Conservation (phyloP, 2,329 filamentous ascomycete species). For the Cryoendolithus antarcticus region DNA sequence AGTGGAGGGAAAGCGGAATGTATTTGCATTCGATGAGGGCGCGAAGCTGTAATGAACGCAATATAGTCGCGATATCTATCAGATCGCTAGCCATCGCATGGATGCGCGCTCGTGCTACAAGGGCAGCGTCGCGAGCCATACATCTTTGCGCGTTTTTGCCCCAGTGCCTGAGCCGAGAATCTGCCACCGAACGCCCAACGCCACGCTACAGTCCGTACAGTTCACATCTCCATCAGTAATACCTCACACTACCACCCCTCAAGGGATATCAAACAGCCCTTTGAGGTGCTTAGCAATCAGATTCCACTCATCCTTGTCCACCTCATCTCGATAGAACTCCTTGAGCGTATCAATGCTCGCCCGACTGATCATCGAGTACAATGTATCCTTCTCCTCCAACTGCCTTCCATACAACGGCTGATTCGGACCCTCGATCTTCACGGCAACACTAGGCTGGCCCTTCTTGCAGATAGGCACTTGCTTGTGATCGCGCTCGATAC, state of each 20-base stretch:
- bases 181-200: too few species aligned
- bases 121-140: too few species aligned
- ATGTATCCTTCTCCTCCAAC: conserved; percentile 75
- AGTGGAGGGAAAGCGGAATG: conserved; percentile 1
- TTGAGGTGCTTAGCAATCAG: conserved; percentile 85
- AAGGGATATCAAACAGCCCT: conserved; percentile 64
- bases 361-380: conserved; percentile 82
- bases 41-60: conserved; percentile 7
- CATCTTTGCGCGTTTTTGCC: too few species aligned
- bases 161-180: too few species aligned
- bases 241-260: neutral
- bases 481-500: conserved; percentile 97
- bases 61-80: too few species aligned
- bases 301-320: conserved; percentile 85
- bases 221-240: too few species aligned
- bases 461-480: conserved; percentile 84
- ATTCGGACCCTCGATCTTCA: conserved; percentile 91
- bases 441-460: conserved; percentile 88
- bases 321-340: conserved; percentile 83
- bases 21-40: conserved; percentile 9
- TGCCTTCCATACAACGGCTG: conserved; percentile 93
- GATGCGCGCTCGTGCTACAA: too few species aligned
- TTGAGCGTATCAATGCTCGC: conserved; percentile 89
- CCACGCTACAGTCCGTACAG: too few species aligned
- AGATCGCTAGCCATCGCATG: too few species aligned